Evolutionary conservation across 2,329 filamentous ascomycete species (phyloP).

Genomic region (Neopestalotiopsis rosae): DNA sequence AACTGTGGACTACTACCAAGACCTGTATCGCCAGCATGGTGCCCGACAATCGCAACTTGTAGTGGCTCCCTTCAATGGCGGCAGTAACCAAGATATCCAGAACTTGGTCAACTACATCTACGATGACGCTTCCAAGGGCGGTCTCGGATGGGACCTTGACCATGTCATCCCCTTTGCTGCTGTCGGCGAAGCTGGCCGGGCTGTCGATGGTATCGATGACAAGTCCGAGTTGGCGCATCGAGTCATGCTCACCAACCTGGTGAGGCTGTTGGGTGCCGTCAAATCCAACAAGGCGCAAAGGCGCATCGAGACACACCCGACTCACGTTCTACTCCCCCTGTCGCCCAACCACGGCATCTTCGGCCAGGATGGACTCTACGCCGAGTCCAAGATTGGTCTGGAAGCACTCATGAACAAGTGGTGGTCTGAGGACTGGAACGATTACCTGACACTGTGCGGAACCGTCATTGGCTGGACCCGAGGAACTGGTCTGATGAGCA

Average conservation of each 20-base stretch:
- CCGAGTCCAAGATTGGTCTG: conserved; percentile 48
- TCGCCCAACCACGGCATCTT: conserved; percentile 50
- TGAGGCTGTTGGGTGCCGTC: conserved; percentile 43
- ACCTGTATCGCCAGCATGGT: conserved; percentile 39
- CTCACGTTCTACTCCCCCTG: conserved; percentile 46
- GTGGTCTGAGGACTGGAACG: conserved; percentile 41
- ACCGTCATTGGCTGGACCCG: conserved; percentile 51
- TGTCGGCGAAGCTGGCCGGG: conserved; percentile 40
- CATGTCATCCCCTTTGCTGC: conserved; percentile 48
- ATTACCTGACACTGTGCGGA: conserved; percentile 45
- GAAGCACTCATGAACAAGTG: conserved; percentile 40
- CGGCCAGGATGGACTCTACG: conserved; percentile 48
- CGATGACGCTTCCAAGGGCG: conserved; percentile 25
- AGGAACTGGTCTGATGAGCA: conserved; percentile 48
- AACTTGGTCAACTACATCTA: conserved; percentile 44
- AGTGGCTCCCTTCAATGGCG: conserved; percentile 46
- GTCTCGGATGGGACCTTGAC: conserved; percentile 42
- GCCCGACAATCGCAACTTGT: conserved; percentile 39
- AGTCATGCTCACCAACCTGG: conserved; percentile 43
- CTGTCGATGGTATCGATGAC: conserved; percentile 39
- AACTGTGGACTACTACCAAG: conserved; percentile 38
- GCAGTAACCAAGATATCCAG: conserved; percentile 44
- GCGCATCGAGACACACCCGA: conserved; percentile 36
- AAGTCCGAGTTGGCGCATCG: conserved; percentile 44
- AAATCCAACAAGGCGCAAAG: conserved; percentile 35